Base-by-base conservation (phyloP, 108 stramenopile genomes). In the Ochromonas danica region DNA sequence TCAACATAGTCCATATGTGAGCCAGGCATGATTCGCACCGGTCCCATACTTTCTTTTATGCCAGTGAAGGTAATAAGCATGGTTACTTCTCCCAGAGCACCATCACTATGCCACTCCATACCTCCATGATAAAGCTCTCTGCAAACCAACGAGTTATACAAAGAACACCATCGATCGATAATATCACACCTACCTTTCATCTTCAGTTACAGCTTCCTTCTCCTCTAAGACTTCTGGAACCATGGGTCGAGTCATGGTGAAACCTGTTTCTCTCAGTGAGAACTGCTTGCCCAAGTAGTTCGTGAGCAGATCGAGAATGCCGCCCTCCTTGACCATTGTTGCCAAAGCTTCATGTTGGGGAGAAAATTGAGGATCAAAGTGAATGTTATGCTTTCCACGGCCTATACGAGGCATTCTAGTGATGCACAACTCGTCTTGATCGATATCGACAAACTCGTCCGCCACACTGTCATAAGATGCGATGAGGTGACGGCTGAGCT, bases 31-130 rank as follows among this genome's bases (percentile, higher is more conserved):
- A 67, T 6, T 6, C 35, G 27, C 63, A 67, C 3, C 6, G 35
- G 10, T 35, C 63, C 63, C 63, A 67, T 67, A 31, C 25, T 25
- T 10, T 33, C 31, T 35, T 28, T 33, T 6, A 67, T 67, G 27
- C 31, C 31, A 31, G 3, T 25, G 25, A 67, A 31, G 6, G 63
- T 14, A 3, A 67, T 28, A 6, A 67, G 31, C 17, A 67, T 67
- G 25, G 63, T 67, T 6, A 36, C 17, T 67, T 67, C 63, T 35
- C 63, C 63, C 6, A 14, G 14, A 67, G 63, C 63, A 31, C 63
- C 63, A 67, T 67, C 63, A 33, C 63, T 67, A 67, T 67, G 63
- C 63, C 63, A 67, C 35, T 67, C 33, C 63, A 67, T 67, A 14
- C 63, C 63, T 67, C 25, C 63, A 35, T 25, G 14, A 67, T 35